Base-by-base conservation (phyloP, 208 protist genomes). In the Leishmania aethiopica region DNA sequence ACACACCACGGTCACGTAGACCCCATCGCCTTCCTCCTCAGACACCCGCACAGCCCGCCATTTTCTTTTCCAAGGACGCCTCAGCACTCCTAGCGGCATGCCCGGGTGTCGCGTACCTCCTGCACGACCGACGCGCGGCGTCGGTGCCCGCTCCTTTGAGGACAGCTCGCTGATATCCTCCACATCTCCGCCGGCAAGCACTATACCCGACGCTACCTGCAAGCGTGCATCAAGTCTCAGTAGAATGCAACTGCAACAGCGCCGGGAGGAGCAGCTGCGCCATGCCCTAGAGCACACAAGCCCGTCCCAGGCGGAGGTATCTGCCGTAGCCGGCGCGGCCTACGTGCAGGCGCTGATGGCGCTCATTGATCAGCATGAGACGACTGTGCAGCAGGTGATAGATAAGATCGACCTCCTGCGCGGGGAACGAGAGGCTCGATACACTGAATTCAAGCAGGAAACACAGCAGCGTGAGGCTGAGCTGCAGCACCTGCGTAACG, bases 401-500 rank as follows among this genome's bases (percentile, higher is more conserved):
- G 6, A 0, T 1, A 59, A 51, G 6, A 64, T 90, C 1, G 82
- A 88, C 32, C 32, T 13, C 0, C 35, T 88, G 76, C 81, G 60
- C 7, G 10, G 3, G 0, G 77, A 70, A 59, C 81, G 84, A 1
- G 86, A 87, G 72, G 13, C 47, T 32, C 82, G 81, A 22, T 80
- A 81, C 53, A 75, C 74, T 15, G 85, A 90, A 5, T 79, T 89
- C 59, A 74, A 82, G 25, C 55, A 62, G 22, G 85, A 81, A 13
- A 75, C 81, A 40, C 83, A 74, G 40, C 75, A 80, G 37, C 85
- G 87, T 13, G 89, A 88, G 76, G 81, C 70, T 37, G 89, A 86
- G 59, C 81, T 91, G 76, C 84, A 89, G 40, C 28, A 77, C 32
- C 86, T 91, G 17, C 86, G 81, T 13, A 82, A 92, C 79, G 86